Percentiles rank a stretch among this genome's conserved stretches.
Evolutionary conservation across 352 stramenopile species (phyloP).

Genomic region (Blastocystis sp.): DNA sequence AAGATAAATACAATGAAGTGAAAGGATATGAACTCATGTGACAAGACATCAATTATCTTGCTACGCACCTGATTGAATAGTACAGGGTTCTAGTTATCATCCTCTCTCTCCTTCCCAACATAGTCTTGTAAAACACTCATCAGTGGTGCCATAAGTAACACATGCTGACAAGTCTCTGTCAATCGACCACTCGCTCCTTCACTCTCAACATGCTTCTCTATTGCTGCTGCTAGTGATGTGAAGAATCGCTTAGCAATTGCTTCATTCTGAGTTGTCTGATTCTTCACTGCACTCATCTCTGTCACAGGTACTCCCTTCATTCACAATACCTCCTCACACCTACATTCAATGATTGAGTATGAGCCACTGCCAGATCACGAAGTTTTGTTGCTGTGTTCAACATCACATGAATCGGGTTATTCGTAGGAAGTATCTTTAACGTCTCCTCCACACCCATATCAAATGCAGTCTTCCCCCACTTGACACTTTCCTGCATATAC

Average conservation of each 20-base stretch:
- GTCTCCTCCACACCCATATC: slow-evolving; percentile 7
- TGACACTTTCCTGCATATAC: slow-evolving; percentile 12
- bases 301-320: neutral
- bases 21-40: slow-evolving; percentile 19
- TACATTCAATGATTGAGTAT: neutral
- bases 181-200: neutral
- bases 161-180: neutral
- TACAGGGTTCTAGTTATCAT: neutral
- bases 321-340: neutral
- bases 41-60: neutral
- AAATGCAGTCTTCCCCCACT: neutral
- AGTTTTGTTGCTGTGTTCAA: neutral
- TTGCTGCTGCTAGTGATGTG: neutral
- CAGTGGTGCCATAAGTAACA: neutral
- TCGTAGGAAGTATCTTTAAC: neutral
- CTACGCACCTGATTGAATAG: neutral
- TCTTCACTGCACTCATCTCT: neutral
- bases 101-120: neutral
- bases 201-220: neutral
- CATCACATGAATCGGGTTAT: neutral
- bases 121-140: neutral
- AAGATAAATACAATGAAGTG: neutral
- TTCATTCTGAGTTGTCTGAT: neutral
- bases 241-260: neutral
- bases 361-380: neutral